Base-by-base conservation (phyloP, 352 stramenopile genomes). In the Peronospora tabacina region DNA sequence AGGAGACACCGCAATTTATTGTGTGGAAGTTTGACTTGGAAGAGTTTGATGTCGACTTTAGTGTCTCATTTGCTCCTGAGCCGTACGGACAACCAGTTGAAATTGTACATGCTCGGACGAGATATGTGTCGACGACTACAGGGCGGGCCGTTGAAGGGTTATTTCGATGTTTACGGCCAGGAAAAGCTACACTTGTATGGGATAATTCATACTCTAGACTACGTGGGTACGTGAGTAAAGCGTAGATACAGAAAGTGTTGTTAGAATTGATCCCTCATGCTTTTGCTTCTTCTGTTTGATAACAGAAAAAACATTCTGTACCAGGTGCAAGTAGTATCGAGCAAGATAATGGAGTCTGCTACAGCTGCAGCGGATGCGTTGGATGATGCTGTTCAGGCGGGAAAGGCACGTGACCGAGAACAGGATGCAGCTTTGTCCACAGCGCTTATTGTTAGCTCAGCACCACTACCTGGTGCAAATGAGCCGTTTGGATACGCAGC, bases 21-120 rank as follows among this genome's bases (percentile, higher is more conserved):
- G 75, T 89, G 19, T 92, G 81, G 81, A 84, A 84, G 41, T 92
- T 92, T 45, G 81, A 90, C 40, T 40, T 88, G 4, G 78, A 90
- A 40, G 81, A 90, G 55, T 76, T 83, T 46, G 78, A 92, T 48
- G 72, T 92, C 33, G 77, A 89, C 28, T 88, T 92, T 33, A 80
- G 59, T 19, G 74, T 88, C 10, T 60, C 68, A 13, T 92, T 87
- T 62, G 42, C 62, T 5, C 66, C 66, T 0, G 46, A 74, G 16
- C 58, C 61, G 44, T 55, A 66, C n/a, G 40, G 56, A 17, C 68
- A 81, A n/a, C 64, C 70, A 6, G 46, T 72, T 9, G 66, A 81
- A 50, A 68, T 78, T 24, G 70, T 90, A 7, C 80, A 90, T 49
- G 62, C 73, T 0, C 66, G 67, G 0, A 90, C 80, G 2, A 62